These are phyloP conservation scores for Boletus tomentosulus DNA, from an alignment of 768 basidiomycete genomes.

Conservation along the genomic window DNA sequence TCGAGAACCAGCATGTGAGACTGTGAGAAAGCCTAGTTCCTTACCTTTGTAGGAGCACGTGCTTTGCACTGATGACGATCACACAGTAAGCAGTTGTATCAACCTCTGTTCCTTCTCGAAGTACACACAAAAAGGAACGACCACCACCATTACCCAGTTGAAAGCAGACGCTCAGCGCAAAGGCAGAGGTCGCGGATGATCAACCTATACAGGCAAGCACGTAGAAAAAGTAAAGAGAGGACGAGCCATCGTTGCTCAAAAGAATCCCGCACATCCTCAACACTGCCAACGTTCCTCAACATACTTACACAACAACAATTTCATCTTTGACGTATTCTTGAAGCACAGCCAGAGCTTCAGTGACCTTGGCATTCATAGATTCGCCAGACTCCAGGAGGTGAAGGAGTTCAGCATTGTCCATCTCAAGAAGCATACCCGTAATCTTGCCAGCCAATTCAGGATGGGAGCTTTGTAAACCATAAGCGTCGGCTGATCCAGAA, in stretches of 20 bases:
- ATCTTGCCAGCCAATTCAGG: slow-evolving; percentile 98
- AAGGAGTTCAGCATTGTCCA: slow-evolving; percentile 93
- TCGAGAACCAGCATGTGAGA: slow-evolving; percentile 37
- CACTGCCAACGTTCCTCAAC: background rate
- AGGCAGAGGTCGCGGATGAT: slow-evolving; percentile 37
- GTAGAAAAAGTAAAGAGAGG: slow-evolving; percentile 42
- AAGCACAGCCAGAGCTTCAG: slow-evolving; percentile 85
- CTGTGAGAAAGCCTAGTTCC: no score
- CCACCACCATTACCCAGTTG: slow-evolving; percentile 46
- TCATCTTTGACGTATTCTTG: slow-evolving; percentile 70
- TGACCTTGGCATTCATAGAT: slow-evolving; percentile 84
- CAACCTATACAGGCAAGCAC: slow-evolving; percentile 33
- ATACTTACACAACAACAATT: slow-evolving; percentile 2
- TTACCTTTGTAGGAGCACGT: slow-evolving; percentile 29
- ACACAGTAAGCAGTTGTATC: slow-evolving; percentile 39
- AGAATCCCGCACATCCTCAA: slow-evolving; percentile 16
- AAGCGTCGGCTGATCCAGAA: slow-evolving; percentile 1
- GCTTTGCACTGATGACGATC: no score
- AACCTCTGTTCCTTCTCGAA: slow-evolving; percentile 50
- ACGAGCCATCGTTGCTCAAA: slow-evolving; percentile 45
- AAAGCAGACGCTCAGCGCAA: slow-evolving; percentile 34
- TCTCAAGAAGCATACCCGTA: slow-evolving; percentile 98
- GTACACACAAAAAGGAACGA: slow-evolving; percentile 53
- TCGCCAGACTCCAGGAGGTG: slow-evolving; percentile 81
- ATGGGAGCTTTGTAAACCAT: slow-evolving; percentile 50